Conservation (phyloP, 331 rosid species). For the Rhamnella rubrinervis region DNA sequence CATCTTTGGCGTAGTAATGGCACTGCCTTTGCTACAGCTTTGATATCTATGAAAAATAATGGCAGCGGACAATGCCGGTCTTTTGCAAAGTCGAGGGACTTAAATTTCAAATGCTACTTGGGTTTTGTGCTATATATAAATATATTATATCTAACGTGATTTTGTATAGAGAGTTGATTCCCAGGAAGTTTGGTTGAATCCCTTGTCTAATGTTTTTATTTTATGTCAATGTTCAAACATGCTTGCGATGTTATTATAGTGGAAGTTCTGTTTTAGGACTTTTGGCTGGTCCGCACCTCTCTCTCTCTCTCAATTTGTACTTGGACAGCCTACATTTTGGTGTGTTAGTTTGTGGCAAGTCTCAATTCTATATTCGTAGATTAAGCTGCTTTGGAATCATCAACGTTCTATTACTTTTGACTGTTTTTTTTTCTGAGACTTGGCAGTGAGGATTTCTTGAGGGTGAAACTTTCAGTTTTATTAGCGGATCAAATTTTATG, state of each 20-base stretch:
- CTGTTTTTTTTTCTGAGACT: too few relatives aligned
- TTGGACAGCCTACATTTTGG: not conserved
- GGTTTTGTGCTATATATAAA: slow-evolving; percentile 15
- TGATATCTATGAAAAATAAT: slow-evolving; percentile 30
- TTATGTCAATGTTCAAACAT: slow-evolving; percentile 35
- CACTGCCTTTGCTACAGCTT: slow-evolving; percentile 89
- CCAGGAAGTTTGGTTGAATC: slow-evolving; percentile 44
- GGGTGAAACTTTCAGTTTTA: too few relatives aligned
- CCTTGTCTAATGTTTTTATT: slow-evolving; percentile 33
- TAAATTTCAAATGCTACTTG: slow-evolving; percentile 29
- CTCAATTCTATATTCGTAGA: not conserved
- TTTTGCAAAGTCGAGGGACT: slow-evolving; percentile 34
- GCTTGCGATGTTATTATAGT: slow-evolving; percentile 27
- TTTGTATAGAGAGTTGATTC: slow-evolving; percentile 46
- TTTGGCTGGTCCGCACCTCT: not conserved
- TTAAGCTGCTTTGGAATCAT: too few relatives aligned
- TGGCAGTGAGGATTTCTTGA: too few relatives aligned
- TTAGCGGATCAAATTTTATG: too few relatives aligned
- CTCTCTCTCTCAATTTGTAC: too few relatives aligned
- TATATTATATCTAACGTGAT: slow-evolving; percentile 43
- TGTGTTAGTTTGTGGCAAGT: not conserved
- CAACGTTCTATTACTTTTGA: too few relatives aligned
- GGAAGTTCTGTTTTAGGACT: slow-evolving; percentile 18
- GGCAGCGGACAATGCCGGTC: slow-evolving; percentile 16
- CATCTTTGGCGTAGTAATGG: slow-evolving; percentile 87